These are phyloP conservation scores for Aspergillus japonicus DNA, from an alignment of 2,329 filamentous ascomycete species.

Conservation along the genomic window DNA sequence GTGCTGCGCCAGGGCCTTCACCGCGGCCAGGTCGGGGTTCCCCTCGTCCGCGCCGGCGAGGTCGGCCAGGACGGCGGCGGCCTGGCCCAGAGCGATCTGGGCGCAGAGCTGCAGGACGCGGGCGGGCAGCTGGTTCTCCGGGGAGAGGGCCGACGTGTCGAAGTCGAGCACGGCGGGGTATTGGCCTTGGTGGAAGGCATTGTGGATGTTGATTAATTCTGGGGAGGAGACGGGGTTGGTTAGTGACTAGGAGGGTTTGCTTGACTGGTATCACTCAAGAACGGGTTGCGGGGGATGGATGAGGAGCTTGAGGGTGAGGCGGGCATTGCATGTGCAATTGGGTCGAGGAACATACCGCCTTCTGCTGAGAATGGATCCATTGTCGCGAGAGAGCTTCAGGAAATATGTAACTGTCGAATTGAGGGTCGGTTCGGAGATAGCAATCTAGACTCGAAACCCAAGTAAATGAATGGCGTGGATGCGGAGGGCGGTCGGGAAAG, in stretches of 20 bases:
- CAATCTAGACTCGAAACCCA: background rate
- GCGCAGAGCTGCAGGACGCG: conserved; percentile 78
- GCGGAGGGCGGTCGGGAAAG: conserved; percentile 13
- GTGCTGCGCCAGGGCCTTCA: conserved; percentile 72
- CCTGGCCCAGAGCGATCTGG: conserved; percentile 77
- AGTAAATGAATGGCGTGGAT: background rate
- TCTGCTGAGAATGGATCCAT: conserved; percentile 67
- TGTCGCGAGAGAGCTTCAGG: conserved; percentile 22
- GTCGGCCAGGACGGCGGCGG: conserved; percentile 68
- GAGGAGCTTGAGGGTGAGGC: background rate
- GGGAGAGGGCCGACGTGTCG: conserved; percentile 74
- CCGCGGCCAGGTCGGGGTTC: conserved; percentile 72
- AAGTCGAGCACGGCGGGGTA: conserved; percentile 84
- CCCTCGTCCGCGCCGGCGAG: conserved; percentile 59
- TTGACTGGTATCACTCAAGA: background rate
- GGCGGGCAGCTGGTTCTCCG: conserved; percentile 73
- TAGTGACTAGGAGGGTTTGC: background rate
- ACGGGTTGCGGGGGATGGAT: background rate
- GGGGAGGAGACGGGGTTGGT: conserved; percentile 19
- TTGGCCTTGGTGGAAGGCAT: conserved; percentile 72
- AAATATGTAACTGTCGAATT: background rate
- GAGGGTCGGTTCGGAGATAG: background rate
- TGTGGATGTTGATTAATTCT: conserved; percentile 68
- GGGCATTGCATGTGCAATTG: background rate
- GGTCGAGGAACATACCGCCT: conserved; percentile 49